Evolutionary conservation across 306 rosid genomes (phyloP), one percentile per base, ranked within the genome.

Genomic region (Coriaria nepalensis): DNA sequence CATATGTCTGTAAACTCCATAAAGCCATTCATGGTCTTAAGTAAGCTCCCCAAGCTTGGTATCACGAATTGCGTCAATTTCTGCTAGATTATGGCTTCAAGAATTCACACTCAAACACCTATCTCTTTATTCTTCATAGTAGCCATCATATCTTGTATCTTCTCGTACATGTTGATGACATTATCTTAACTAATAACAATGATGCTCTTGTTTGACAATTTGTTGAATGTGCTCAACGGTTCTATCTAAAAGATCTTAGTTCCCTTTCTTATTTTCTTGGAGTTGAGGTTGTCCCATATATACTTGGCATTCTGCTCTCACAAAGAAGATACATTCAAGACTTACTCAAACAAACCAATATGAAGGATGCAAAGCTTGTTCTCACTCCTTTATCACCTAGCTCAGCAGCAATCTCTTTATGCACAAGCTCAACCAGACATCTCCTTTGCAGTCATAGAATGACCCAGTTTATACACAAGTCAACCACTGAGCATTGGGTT

Each of bases 21-120:
- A n/a, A n/a, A 14, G 41, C 42, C n/a, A 34, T 51, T 9, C 13
- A 36, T 51, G 43, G 55, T 5, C 41, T 50, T 9, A 50, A 50
- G 9, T 29, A 50, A 10, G 4, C 55, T 10, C 15, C 15, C 0
- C 32, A 33, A 0, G 33, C 53, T 2, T 49, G 53, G 53, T 33
- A 33, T 10, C 39, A 49, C 10, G 40, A 49, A 2, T 11, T 49
- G 6, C 10, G 14, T 4, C 33, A 11, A 11, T 51, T 51, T 33
- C 37, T 51, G 12, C 12, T 51, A 7, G 7, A 9, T 7, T 15
- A 4, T 36, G 9, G 33, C 29, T 35, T 51, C 6, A 12, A 2
- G 2, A 37, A 35, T n/a, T 51, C 33, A 2, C 42, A 37, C 11
- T 13, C 43, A 11, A 32, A 36, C 14, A 2, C 56, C 2, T 35